phyloP scores from a whole-genome alignment of 371 early-diverging fungal genomes.

The Apophysomyces trapeziformis region DNA sequence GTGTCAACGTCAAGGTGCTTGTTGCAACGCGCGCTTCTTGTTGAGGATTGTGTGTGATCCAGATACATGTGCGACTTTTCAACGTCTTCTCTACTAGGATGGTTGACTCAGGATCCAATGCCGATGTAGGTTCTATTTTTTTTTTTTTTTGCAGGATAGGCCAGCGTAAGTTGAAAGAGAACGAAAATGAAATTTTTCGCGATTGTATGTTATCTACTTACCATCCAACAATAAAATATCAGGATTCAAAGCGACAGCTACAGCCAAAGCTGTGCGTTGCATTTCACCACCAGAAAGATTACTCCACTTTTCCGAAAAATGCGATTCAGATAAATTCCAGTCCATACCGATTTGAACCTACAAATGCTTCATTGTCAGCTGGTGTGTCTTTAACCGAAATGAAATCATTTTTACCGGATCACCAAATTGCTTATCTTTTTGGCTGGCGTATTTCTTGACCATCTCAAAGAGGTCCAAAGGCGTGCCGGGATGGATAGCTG shows the following conservation, averaged over 20 bases:
- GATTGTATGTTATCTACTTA: slow-evolving; percentile 22
- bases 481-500: slow-evolving; percentile 75
- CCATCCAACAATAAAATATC: slow-evolving; percentile 84
- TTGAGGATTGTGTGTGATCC: slow-evolving; percentile 83
- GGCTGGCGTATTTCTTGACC: slow-evolving; percentile 60
- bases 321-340: slow-evolving; percentile 69
- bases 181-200: neutral
- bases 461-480: slow-evolving; percentile 72
- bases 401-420: slow-evolving; percentile 57
- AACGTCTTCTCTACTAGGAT: slow-evolving; percentile 77
- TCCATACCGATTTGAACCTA: slow-evolving; percentile 59
- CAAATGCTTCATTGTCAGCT: neutral
- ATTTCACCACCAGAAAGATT: slow-evolving; percentile 89
- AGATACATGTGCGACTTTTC: slow-evolving; percentile 64
- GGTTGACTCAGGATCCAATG: slow-evolving; percentile 79
- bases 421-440: slow-evolving; percentile 49
- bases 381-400: neutral
- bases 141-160: slow-evolving; percentile 45
- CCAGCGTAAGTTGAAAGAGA: neutral
- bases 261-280: slow-evolving; percentile 82
- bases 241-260: slow-evolving; percentile 84
- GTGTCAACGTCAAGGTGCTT: slow-evolving; percentile 24
- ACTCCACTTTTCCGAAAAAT: slow-evolving; percentile 79
- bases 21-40: slow-evolving; percentile 77
- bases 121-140: slow-evolving; percentile 81